These are phyloP conservation scores for Aureobasidium sp. DNA, from an alignment of 2,329 filamentous ascomycete genomes.

Conservation along the genomic window DNA sequence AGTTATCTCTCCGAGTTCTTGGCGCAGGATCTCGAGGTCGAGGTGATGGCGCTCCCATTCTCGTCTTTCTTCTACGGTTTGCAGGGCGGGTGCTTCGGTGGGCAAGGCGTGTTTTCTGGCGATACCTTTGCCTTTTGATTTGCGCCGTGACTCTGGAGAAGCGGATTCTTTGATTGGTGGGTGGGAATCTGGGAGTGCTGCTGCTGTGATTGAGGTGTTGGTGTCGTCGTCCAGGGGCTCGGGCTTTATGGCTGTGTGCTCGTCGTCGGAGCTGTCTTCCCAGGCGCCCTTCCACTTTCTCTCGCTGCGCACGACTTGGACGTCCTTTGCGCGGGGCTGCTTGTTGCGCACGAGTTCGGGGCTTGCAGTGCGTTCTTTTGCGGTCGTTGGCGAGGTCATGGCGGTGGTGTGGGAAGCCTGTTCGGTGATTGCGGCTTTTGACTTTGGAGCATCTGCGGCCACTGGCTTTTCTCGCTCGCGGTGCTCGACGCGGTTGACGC, in stretches of 20 bases:
- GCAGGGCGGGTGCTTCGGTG: slow-evolving; percentile 25
- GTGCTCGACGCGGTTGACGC: slow-evolving; percentile 49
- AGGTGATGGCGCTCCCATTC: slow-evolving; percentile 43
- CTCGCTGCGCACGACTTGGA: slow-evolving; percentile 35
- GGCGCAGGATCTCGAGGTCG: slow-evolving; percentile 38
- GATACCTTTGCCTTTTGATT: not conserved
- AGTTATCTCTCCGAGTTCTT: slow-evolving; percentile 39
- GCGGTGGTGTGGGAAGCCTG: not conserved
- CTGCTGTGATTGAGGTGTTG: slow-evolving; percentile 10
- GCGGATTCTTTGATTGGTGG: slow-evolving; percentile 15
- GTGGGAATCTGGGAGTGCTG: not conserved
- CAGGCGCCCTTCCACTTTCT: slow-evolving; percentile 38
- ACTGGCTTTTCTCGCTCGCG: slow-evolving; percentile 46
- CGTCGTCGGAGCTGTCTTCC: slow-evolving; percentile 31
- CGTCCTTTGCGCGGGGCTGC: slow-evolving; percentile 29
- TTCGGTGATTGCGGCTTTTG: slow-evolving; percentile 19
- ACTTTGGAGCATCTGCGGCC: slow-evolving; percentile 29
- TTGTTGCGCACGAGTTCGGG: slow-evolving; percentile 29
- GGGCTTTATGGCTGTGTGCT: slow-evolving; percentile 39
- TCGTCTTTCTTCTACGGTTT: slow-evolving; percentile 45
- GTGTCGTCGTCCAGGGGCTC: slow-evolving; percentile 40
- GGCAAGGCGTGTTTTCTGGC: not conserved
- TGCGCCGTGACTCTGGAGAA: slow-evolving; percentile 3
- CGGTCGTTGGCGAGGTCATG: slow-evolving; percentile 15
- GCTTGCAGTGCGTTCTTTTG: not conserved